phyloP scores from a whole-genome alignment of 805 yeast genomes.

The Ogataea polymorpha region DNA sequence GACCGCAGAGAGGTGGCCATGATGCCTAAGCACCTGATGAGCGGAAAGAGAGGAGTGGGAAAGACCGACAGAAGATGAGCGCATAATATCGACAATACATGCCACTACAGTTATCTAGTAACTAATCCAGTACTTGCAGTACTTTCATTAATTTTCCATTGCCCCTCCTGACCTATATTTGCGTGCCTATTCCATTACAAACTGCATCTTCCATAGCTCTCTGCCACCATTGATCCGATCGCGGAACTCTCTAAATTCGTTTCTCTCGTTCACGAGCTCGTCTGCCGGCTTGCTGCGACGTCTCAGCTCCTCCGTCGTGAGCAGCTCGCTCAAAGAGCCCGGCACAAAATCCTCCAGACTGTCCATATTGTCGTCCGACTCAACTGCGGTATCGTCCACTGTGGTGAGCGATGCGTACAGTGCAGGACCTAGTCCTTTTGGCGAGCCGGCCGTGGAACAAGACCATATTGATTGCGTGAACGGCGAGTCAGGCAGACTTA shows the following conservation, averaged over 20 bases:
- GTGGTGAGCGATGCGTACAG: constrained; percentile 7
- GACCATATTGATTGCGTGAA: constrained; percentile 26
- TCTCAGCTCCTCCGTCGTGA: constrained; percentile 75
- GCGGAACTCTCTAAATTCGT: constrained; percentile 1
- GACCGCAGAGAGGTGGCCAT: constrained; percentile 87
- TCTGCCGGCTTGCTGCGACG: constrained; percentile 50
- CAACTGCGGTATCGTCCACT: constrained; percentile 33
- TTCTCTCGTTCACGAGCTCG: constrained; percentile 1
- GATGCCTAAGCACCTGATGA: constrained; percentile 88
- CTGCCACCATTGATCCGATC: not conserved
- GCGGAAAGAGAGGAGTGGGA: constrained; percentile 97
- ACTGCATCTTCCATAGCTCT: constrained; percentile 35
- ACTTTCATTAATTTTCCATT: not conserved
- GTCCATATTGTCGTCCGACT: constrained; percentile 30
- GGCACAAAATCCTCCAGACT: constrained; percentile 75
- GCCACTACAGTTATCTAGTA: not conserved
- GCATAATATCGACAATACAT: not conserved
- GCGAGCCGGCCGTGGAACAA: constrained; percentile 12
- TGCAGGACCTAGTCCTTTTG: constrained; percentile 13
- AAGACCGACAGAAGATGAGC: constrained; percentile 80
- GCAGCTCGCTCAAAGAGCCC: constrained; percentile 68
- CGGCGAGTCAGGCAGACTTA: constrained; percentile 24
- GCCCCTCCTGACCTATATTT: not conserved
- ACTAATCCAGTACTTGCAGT: not conserved
- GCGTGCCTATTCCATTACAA: constrained; percentile 31